These are phyloP conservation scores for Erodium moschatum DNA, from an alignment of 441 rosid species.

Conservation along the genomic window DNA sequence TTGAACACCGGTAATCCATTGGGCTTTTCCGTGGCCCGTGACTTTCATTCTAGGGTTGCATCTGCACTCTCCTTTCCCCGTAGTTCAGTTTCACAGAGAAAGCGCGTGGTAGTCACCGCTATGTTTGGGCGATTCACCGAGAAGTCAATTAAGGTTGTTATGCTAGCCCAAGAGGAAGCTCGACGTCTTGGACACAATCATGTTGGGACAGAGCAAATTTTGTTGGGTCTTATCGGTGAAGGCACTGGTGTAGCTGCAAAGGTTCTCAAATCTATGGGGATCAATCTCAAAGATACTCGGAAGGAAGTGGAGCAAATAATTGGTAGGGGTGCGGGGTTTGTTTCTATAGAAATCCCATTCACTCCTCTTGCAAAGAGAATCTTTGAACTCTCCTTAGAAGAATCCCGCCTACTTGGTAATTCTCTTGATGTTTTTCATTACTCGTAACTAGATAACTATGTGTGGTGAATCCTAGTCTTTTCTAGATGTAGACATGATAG, in stretches of 20 bases:
- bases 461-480: not conserved
- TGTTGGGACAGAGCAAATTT: slow-evolving; percentile 94
- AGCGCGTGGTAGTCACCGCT: slow-evolving; percentile 51
- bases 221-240: slow-evolving; percentile 90
- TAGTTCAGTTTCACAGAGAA: slow-evolving; percentile 22
- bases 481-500: not conserved
- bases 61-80: slow-evolving; percentile 27
- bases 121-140: slow-evolving; percentile 97
- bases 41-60: slow-evolving; percentile 43
- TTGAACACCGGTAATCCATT: slow-evolving; percentile 46
- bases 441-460: not conserved
- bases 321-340: slow-evolving; percentile 95
- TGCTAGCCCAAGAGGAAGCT: slow-evolving; percentile 99
- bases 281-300: slow-evolving; percentile 88
- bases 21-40: slow-evolving; percentile 33
- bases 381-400: slow-evolving; percentile 80
- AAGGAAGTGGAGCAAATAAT: slow-evolving; percentile 95
- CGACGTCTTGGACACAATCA: slow-evolving; percentile 92
- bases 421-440: not conserved
- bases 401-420: slow-evolving; percentile 88
- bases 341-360: slow-evolving; percentile 90
- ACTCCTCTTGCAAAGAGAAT: slow-evolving; percentile 98
- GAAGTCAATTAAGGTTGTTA: slow-evolving; percentile 89
- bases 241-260: slow-evolving; percentile 98
- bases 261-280: slow-evolving; percentile 96